Evolutionary conservation across 225 moss, liverwort and hornwort genomes (phyloP), one percentile per base, ranked within the genome.

Genomic region (Physcomitrium patens): DNA sequence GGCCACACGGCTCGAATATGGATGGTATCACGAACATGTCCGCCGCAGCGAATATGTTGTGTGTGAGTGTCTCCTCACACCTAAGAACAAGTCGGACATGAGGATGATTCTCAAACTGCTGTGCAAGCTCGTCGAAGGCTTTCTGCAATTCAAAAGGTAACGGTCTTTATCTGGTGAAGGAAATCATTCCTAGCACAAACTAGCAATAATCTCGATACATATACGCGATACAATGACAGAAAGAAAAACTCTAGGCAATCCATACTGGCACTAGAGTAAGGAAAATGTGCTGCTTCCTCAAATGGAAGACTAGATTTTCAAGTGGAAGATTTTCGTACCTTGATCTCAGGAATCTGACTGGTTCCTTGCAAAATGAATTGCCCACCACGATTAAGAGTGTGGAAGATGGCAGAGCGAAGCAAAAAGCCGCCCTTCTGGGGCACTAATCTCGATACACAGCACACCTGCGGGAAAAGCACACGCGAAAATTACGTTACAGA

Each of bases 341-440:
- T 88, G 63, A 96, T 93, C 37, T 48, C 72, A 51, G 93, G 91
- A 68, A 89, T 8, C 41, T 91, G 93, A 62, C 96, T 96, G 54
- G 96, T 92, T 73, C 96, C 96, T 81, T 93, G 81, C 51, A 96
- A 76, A 80, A 96, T 81, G 63, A 96, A 96, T 51, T 96, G 96
- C 8, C 91, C 93, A 67, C 96, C 93, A 46, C 67, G 72, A 18
- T 87, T 86, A 75, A 92, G 76, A 5, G 89, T 90, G 64, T 90
- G 89, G 63, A 87, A 93, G n/a, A 93, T 90, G 67, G 93, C 90
- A 41, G 87, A 85, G 28, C 87, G 87, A 47, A 96, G 93, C 63
- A 96, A 79, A 76, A 88, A 71, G 10, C 93, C 96, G 67, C 96
- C 96, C 82, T 96, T 96, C 80, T 96, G 96, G 44, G 96, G 93